Evolutionary conservation across 345 rosid species (phyloP), one percentile per base, ranked within the genome.

Genomic region (Aquilaria sinensis): DNA sequence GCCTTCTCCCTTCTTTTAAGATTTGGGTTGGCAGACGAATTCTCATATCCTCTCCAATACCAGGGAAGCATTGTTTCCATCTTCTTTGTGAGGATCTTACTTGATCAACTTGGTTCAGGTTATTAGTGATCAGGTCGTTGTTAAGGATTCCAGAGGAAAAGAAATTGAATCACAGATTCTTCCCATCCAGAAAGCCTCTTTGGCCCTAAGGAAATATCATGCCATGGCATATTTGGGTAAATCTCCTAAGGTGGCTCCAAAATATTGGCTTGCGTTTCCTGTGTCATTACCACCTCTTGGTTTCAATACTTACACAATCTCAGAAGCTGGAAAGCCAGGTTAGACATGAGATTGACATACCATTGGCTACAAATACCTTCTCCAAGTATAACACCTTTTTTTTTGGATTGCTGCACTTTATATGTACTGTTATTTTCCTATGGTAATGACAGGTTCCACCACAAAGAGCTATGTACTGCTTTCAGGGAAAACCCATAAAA

Each of bases 181-280:
- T 54, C 89, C 93, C 16, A 49, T 81, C 51, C 71, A 74, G 58
- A 72, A 70, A 63, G 75, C 71, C 57, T 71, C 77, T 32, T 61
- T 74, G 67, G 65, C 48, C 64, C 56, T 77, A 45, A 80, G 83
- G 67, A 78, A 66, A 47, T 64, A 56, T 61, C 77, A 83, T 69
- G 72, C 79, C 43, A 70, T 53, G 67, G 83, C 87, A 63, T 82
- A 86, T 72, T 63, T 84, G 69, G 93, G 89, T 16, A 74, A 59
- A 64, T 73, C 70, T 53, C 65, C 81, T 16, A 75, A 61, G 29
- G 76, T 64, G 53, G 60, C 78, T 4, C 74, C 73, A 47, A 82
- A 72, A 66, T 81, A 80, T 70, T 86, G 87, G 93, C 87, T 86
- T 73, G 89, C 84, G 32, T 86, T 86, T 75, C 61, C 85, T 56